These are phyloP conservation scores for Marsdenia floribunda DNA, from an alignment of 257 asterid genomes.

Conservation along the genomic window DNA sequence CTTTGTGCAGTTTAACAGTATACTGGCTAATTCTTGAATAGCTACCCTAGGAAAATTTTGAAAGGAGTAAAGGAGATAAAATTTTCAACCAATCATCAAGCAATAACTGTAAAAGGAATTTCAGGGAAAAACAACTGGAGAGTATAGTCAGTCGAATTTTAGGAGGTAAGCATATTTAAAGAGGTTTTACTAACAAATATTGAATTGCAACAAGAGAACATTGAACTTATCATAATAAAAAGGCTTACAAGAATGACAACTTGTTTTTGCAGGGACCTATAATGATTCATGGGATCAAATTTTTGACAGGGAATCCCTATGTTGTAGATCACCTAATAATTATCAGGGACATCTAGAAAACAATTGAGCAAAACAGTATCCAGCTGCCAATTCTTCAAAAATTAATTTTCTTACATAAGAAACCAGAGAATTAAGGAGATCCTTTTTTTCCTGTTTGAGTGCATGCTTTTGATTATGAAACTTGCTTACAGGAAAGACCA, in stretches of 20 bases:
- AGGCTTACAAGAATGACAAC: neutral
- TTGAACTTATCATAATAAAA: no score
- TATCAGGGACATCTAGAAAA: neutral
- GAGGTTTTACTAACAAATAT: neutral
- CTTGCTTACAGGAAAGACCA: neutral
- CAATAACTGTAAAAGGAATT: constrained; percentile 8
- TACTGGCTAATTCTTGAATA: neutral
- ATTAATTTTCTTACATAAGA: no score
- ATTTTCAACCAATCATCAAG: constrained; percentile 3
- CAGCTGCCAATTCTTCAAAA: no score
- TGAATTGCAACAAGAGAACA: no score
- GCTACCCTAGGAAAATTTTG: neutral
- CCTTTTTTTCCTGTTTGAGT: neutral
- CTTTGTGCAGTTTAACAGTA: neutral
- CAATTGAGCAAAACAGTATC: neutral
- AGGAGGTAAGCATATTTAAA: neutral
- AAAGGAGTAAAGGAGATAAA: neutral
- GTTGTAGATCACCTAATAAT: no score
- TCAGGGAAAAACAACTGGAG: neutral
- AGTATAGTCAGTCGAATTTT: neutral
- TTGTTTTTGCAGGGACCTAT: neutral
- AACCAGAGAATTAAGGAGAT: neutral
- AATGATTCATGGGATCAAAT: no score
- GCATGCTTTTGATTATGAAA: neutral
- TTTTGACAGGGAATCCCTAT: no score